phyloP scores from a whole-genome alignment of 768 basidiomycete genomes.

The Guyanaporus albipodus region DNA sequence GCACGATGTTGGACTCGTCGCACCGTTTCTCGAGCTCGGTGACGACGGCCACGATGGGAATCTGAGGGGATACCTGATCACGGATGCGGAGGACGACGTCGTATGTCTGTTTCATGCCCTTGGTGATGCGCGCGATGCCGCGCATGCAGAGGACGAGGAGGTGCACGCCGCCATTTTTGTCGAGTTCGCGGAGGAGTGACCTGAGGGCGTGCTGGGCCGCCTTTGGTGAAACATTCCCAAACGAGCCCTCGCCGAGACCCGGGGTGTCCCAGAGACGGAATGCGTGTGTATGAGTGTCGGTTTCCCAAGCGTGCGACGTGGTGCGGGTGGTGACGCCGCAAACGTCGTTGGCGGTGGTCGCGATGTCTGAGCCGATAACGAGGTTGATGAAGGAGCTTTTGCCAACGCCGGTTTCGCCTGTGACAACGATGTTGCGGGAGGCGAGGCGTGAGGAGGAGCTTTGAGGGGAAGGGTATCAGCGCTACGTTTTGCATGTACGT shows the following conservation, averaged over 20 bases:
- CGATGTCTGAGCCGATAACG: slow-evolving; percentile 11
- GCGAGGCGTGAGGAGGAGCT: slow-evolving; percentile 4
- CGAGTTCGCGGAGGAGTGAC: slow-evolving; percentile 15
- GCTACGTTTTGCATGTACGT: too few species aligned
- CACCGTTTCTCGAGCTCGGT: slow-evolving; percentile 25
- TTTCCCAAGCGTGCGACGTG: slow-evolving; percentile 15
- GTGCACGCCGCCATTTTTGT: slow-evolving; percentile 23
- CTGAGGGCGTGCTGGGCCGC: slow-evolving; percentile 20
- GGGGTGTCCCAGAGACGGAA: slow-evolving; percentile 26
- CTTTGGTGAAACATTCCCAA: slow-evolving; percentile 20
- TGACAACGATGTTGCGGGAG: slow-evolving; percentile 21
- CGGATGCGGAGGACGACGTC: slow-evolving; percentile 15
- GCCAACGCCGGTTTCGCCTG: slow-evolving; percentile 25
- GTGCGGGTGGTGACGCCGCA: slow-evolving; percentile 19
- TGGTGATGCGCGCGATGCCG: slow-evolving; percentile 16
- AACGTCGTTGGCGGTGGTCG: slow-evolving; percentile 20
- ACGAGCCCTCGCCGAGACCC: slow-evolving; percentile 21
- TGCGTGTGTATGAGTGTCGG: slow-evolving; percentile 13
- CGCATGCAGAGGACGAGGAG: slow-evolving; percentile 27
- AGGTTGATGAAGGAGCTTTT: slow-evolving; percentile 28
- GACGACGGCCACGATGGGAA: slow-evolving; percentile 24
- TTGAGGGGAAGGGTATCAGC: background rate
- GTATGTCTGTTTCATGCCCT: slow-evolving; percentile 21
- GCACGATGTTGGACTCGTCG: slow-evolving; percentile 1
- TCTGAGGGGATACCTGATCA: slow-evolving; percentile 17